These are phyloP conservation scores for Gaertneriomyces semiglobifer DNA, from an alignment of 192 early-diverging fungal genomes.

Conservation along the genomic window DNA sequence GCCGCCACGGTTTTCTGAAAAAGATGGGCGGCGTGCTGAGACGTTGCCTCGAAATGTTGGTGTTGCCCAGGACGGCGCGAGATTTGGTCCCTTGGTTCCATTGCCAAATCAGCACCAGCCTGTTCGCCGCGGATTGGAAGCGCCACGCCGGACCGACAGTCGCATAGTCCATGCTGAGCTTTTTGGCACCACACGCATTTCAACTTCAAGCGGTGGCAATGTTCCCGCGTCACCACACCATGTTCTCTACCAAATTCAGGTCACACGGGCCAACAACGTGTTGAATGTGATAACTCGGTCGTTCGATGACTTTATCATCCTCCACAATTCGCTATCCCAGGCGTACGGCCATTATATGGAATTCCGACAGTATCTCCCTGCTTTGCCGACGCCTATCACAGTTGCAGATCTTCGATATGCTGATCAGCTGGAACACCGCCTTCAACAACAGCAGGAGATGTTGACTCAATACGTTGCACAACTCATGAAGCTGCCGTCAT, in stretches of 20 bases:
- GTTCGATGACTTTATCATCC: constrained; percentile 13
- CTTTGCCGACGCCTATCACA: neutral
- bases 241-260: constrained; percentile 1
- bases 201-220: no score
- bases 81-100: no score
- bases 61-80: no score
- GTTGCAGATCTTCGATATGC: neutral
- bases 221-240: no score
- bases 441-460: neutral
- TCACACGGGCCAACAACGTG: neutral
- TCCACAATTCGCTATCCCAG: constrained; percentile 18
- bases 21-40: constrained; percentile 3
- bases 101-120: no score
- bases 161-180: no score
- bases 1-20: neutral
- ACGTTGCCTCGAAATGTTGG: constrained; percentile 20
- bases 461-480: neutral
- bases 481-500: neutral
- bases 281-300: constrained; percentile 8
- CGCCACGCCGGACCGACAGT: no score
- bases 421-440: neutral
- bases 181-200: no score
- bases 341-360: neutral
- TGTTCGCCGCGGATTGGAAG: no score
- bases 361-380: neutral